Evolutionary conservation across 768 basidiomycete genomes (phyloP).

Genomic region (Agaricus sinodeliciosus): DNA sequence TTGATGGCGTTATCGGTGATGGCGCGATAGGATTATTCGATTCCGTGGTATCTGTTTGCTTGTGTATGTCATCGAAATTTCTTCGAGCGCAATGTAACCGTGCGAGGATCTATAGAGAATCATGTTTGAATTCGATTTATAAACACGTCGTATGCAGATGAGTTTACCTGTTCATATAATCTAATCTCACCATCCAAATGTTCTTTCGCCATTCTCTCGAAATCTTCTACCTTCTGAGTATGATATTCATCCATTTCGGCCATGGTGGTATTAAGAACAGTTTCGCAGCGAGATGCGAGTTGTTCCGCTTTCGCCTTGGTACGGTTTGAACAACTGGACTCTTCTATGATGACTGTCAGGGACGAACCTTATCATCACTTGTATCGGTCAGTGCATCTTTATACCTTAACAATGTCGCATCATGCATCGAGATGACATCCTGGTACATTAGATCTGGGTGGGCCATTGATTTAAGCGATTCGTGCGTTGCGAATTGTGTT

Average conservation of each 20-base stretch:
- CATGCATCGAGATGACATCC: constrained; percentile 72
- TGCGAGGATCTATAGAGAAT: constrained; percentile 39
- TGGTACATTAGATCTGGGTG: constrained; percentile 72
- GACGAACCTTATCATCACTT: constrained; percentile 10
- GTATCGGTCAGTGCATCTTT: constrained; percentile 36
- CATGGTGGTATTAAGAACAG: constrained; percentile 82
- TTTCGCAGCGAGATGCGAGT: constrained; percentile 67
- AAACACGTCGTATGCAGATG: background rate
- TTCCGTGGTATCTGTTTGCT: constrained; percentile 8
- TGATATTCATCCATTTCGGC: constrained; percentile 84
- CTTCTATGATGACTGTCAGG: background rate
- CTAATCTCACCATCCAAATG: constrained; percentile 77
- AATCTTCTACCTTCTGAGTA: constrained; percentile 65
- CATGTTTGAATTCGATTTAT: background rate
- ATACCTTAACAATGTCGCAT: constrained; percentile 61
- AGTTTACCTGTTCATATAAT: constrained; percentile 59
- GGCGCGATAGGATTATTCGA: constrained; percentile 31
- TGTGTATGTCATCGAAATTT: constrained; percentile 38
- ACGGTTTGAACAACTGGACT: background rate
- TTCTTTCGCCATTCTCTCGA: constrained; percentile 48
- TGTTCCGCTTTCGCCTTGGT: constrained; percentile 55
- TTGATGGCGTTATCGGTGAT: constrained; percentile 55
- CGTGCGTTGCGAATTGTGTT: constrained; percentile 69
- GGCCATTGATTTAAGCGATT: constrained; percentile 66
- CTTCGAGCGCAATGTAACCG: constrained; percentile 53